A percentile compares a stretch with the other conserved stretches of the same genome.
Conservation (phyloP, 1,284 basidiomycete species). For the Ustilago shanxiensis region DNA sequence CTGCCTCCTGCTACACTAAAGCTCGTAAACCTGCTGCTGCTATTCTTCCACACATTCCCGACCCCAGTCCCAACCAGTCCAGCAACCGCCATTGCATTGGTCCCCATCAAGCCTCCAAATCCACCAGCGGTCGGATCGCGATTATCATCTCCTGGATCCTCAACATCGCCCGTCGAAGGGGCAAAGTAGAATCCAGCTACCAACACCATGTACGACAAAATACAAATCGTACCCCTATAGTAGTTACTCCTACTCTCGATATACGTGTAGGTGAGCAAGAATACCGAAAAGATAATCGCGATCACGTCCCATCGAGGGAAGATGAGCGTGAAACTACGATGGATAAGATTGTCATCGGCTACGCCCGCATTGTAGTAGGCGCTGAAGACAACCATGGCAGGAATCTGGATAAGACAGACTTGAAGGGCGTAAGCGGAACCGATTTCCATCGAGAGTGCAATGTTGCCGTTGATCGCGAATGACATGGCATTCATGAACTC, state of each 20-base stretch:
- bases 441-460: slow-evolving; percentile 95
- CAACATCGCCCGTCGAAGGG: slow-evolving; percentile 58
- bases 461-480: slow-evolving; percentile 98
- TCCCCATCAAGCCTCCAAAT: not conserved
- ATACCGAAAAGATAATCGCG: slow-evolving; percentile 82
- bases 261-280: slow-evolving; percentile 98
- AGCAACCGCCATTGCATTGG: not conserved
- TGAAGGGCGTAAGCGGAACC: slow-evolving; percentile 98
- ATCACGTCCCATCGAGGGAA: slow-evolving; percentile 99
- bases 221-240: slow-evolving; percentile 69
- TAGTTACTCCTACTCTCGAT: slow-evolving; percentile 99
- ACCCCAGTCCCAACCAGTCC: slow-evolving; percentile 5
- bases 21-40: slow-evolving; percentile 6
- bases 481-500: slow-evolving; percentile 99
- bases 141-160: slow-evolving; percentile 57
- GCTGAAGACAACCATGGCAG: slow-evolving; percentile 98
- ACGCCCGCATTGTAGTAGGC: slow-evolving; percentile 90
- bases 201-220: slow-evolving; percentile 65
- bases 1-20: slow-evolving; percentile 30
- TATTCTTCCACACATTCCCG: not conserved
- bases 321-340: slow-evolving; percentile 75
- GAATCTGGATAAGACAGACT: slow-evolving; percentile 96
- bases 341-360: slow-evolving; percentile 65
- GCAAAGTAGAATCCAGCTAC: slow-evolving; percentile 69
- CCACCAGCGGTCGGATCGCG: slow-evolving; percentile 1